These are phyloP conservation scores for Neurospora cerealis DNA, from an alignment of 495 filamentous ascomycete species.

Conservation along the genomic window DNA sequence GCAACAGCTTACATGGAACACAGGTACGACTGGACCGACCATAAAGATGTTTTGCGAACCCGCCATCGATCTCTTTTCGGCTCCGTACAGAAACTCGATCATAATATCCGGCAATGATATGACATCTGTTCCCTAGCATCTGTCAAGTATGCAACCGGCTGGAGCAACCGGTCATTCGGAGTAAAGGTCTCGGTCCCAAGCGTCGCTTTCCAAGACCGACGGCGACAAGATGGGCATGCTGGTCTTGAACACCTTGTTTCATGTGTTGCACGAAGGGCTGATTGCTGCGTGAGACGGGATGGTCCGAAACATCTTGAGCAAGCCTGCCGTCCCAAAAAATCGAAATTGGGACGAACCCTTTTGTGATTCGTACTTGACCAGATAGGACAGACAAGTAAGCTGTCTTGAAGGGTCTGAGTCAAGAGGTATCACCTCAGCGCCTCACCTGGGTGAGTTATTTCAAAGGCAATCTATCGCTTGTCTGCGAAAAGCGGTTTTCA, in stretches of 20 bases:
- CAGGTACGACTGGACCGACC: not conserved
- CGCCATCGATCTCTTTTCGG: not conserved
- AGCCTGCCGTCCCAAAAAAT: not conserved
- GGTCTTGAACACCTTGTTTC: not conserved
- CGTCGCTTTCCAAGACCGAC: not conserved
- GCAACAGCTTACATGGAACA: not conserved
- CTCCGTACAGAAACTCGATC: not conserved
- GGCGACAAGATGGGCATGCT: not conserved
- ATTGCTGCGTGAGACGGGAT: not conserved
- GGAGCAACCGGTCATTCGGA: not conserved
- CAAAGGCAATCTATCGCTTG: not conserved
- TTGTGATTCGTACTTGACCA: not conserved
- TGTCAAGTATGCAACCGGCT: not conserved
- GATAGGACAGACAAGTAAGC: not conserved
- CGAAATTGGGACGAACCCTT: not conserved
- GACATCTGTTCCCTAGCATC: not conserved
- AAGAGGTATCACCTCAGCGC: not conserved
- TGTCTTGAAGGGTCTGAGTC: not conserved
- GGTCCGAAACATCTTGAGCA: not conserved
- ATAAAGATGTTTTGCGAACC: not conserved
- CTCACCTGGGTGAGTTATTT: not conserved
- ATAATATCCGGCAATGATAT: not conserved
- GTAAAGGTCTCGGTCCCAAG: not conserved
- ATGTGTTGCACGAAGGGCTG: not conserved
- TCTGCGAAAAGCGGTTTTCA: not conserved